Evolutionary conservation across 2,329 filamentous ascomycete genomes (phyloP), one percentile per base, ranked within the genome.

Genomic region (Fusarium algeriense): DNA sequence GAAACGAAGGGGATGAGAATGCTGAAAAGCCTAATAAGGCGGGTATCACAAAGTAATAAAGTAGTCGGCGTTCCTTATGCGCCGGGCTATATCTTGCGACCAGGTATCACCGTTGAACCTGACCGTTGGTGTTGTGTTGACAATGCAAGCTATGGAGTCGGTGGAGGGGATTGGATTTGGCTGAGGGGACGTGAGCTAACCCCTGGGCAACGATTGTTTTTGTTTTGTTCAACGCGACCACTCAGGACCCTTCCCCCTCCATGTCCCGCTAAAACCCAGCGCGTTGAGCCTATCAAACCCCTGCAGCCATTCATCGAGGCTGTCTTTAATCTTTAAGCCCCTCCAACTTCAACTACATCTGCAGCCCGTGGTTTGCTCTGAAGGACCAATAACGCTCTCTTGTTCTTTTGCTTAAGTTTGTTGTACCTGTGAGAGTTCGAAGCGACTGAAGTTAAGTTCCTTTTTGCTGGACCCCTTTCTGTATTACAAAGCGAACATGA

Each of bases 211-310:
- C 75, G 74, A 69, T 73, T 78, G 75, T 79, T 78, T 79, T 80
- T 79, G 77, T 79, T 80, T 80, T 79, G 70, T 77, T 79, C 52
- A 48, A 69, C 68, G 68, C 73, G 77, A 69, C 69, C 73, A 63
- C 64, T 71, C 70, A 71, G 48, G 50, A 17, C 53, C 58, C 60
- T 67, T 59, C 73, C 70, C 70, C 75, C 71, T 60, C 73, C 73
- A 70, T 73, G 52, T 65, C 40, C 72, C 75, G 60, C 75, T 77
- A 77, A 71, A 64, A 58, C 53, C 19, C 65, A 64, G 71, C 71
- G 70, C 65, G 63, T 67, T 60, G 45, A 38, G 45, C 68, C 68
- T 70, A 53, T 49, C 52, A 48, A 64, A 62, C 71, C 75, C 75
- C 73, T 78, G 77, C 70, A 71, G 60, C 45, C 60, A 69, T 52